Evolutionary conservation across 305 asterid genomes (phyloP), one percentile per base, ranked within the genome.

Genomic region (Fraxinus dipetala): DNA sequence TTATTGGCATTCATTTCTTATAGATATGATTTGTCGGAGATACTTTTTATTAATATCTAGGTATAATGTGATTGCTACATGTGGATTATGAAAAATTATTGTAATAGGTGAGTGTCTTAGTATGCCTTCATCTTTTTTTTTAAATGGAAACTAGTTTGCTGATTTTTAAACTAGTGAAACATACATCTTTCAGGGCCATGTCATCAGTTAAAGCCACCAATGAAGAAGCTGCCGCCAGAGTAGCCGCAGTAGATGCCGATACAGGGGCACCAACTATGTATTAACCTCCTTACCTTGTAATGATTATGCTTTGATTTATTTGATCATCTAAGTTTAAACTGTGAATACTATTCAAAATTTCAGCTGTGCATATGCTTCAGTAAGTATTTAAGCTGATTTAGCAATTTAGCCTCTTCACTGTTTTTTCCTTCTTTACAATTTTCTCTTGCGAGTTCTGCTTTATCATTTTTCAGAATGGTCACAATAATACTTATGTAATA

Each of bases 241-340:
- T 88, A 38, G 95, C 97, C 32, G 96, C 92, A 0, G 86, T 75
- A 20, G 84, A 78, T 88, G 93, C 93, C 32, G 92, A 91, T 83
- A 84, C 80, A 70, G 96, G 92, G 79, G 95, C 88, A 16, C 97
- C 97, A 24, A 95, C 98, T 83, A 92, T 95, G 98, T 95, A 79
- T 51, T 87, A 5, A 76, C 80, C 69, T 84, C 76, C 72, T 81
- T 11, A 24, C 2, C 75, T 51, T 36, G 38, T 75, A 59, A 1
- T 89, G 43, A 22, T 63, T 6, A 69, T 77, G 34, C 69, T 38
- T 79, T 82, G 65, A 36, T 65, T 34, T 75, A 63, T 78, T 76
- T 80, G 61, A 77, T 77, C 65, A 43, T 73, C 72, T 61, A 9
- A 72, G 14, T 65, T 79, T 28, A 30, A 63, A 48, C 76, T 40